Evolutionary conservation across 2,329 filamentous ascomycete genomes (phyloP), one percentile per base, ranked within the genome.

Genomic region (Seiridium unicorne): DNA sequence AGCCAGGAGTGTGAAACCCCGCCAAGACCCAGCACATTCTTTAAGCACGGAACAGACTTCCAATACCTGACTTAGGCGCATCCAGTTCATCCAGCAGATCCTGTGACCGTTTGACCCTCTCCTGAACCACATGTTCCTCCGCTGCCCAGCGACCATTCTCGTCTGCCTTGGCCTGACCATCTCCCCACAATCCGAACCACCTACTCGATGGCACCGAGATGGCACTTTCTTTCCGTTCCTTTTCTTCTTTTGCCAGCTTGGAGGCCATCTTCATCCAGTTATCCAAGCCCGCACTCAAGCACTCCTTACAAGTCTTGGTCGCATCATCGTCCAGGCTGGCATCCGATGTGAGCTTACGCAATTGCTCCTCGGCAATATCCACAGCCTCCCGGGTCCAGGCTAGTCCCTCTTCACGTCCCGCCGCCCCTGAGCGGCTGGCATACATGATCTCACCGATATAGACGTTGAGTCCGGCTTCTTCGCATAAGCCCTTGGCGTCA

Each of bases 381-480:
- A 96, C 92, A 34, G 90, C 93, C 63, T 97, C 92, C 59, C 92
- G 86, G 1, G 94, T 97, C 94, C 94, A 98, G 5, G 88, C 87
- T 2, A 97, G 80, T 0, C 93, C 94, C 62, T 90, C 88, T 54
- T 91, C 87, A 55, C 80, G 78, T 18, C 72, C 74, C 3, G 71
- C 62, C 3, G 79, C 76, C 26, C 53, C 48, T 18, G 82, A 4
- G 84, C 51, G 53, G 58, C 59, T 84, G 0, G 91, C 85, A 73
- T 90, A 97, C 38, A 98, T 83, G 56, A 98, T 96, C 77, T 98
- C 94, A 61, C 94, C 94, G 63, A 98, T 94, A 74, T 97, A 95
- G 32, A 93, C 84, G 81, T 92, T 93, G 11, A 97, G 77, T 0
- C 87, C 92, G 3, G 93, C 92, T 74, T 97, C 93, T 65, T 95